Evolutionary conservation across 164 flowering plant species (phyloP).

Genomic region (Vitis amurensis): DNA sequence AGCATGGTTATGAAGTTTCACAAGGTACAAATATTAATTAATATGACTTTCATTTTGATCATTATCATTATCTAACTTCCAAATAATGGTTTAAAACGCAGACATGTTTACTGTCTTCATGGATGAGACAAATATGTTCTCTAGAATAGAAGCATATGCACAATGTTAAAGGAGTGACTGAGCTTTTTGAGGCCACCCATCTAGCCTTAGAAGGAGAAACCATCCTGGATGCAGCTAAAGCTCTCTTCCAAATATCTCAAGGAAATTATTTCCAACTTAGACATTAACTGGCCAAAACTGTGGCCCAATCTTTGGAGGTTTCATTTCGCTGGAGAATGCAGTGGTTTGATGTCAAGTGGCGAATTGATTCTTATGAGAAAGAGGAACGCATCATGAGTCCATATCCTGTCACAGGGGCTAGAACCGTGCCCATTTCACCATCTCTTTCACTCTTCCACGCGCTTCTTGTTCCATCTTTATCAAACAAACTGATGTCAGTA

Average conservation of each 20-base stretch:
- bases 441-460: background rate
- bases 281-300: conserved; percentile 6
- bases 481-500: background rate
- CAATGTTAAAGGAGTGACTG: conserved; percentile 24
- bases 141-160: background rate
- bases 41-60: too few species aligned
- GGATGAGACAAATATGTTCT: conserved; percentile 29
- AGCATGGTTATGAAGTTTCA: conserved; percentile 32
- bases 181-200: conserved; percentile 45
- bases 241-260: conserved; percentile 17
- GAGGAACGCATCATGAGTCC: conserved; percentile 8
- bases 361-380: conserved; percentile 16
- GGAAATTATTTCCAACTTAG: background rate
- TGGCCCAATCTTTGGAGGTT: conserved; percentile 34
- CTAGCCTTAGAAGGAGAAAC: conserved; percentile 31
- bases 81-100: conserved; percentile 6
- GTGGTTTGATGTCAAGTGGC: conserved; percentile 38
- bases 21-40: conserved; percentile 11
- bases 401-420: background rate
- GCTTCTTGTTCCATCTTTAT: conserved; percentile 5
- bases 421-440: background rate
- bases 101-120: conserved; percentile 27
- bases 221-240: conserved; percentile 27
- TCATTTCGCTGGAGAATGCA: conserved; percentile 34
- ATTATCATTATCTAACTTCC: background rate